Evolutionary conservation across 2,329 filamentous ascomycete species (phyloP).

Genomic region (Fusarium devonianum): DNA sequence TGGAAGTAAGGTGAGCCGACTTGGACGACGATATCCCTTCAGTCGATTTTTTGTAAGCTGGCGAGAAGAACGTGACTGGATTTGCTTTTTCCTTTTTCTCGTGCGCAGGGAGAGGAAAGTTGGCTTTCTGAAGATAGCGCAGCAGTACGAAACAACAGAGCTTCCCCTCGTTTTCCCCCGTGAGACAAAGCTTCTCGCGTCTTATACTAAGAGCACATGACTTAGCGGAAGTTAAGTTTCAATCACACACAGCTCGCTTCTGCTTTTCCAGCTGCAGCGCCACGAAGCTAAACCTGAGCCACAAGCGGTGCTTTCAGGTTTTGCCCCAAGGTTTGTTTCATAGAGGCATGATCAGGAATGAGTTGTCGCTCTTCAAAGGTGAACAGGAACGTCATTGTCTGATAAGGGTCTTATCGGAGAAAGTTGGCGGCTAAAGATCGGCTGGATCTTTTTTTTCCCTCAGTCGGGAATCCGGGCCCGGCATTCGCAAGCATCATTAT

Average conservation of each 20-base stretch:
- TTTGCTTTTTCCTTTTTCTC: slow-evolving; percentile 15
- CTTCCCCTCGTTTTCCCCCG: slow-evolving; percentile 32
- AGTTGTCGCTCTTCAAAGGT: slow-evolving; percentile 15
- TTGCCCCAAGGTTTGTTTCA: background rate
- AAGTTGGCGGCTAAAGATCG: slow-evolving; percentile 32
- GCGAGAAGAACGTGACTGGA: background rate
- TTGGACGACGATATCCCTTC: background rate
- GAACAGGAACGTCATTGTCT: slow-evolving; percentile 29
- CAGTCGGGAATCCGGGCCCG: slow-evolving; percentile 20
- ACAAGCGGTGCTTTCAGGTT: background rate
- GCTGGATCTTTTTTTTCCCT: slow-evolving; percentile 28
- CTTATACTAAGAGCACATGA: slow-evolving; percentile 4
- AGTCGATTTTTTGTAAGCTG: background rate
- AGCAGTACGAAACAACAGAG: slow-evolving; percentile 11
- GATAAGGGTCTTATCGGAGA: slow-evolving; percentile 33
- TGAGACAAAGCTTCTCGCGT: slow-evolving; percentile 21
- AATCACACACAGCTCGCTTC: background rate
- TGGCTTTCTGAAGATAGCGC: no score
- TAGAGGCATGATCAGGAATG: slow-evolving; percentile 16
- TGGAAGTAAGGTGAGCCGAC: no score
- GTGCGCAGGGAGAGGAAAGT: background rate
- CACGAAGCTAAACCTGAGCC: slow-evolving; percentile 8
- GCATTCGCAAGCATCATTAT: slow-evolving; percentile 29
- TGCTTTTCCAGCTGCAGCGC: slow-evolving; percentile 10
- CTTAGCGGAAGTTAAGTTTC: slow-evolving; percentile 22